Conservation (phyloP, 352 stramenopile genomes). For the Pythium periplocum region DNA sequence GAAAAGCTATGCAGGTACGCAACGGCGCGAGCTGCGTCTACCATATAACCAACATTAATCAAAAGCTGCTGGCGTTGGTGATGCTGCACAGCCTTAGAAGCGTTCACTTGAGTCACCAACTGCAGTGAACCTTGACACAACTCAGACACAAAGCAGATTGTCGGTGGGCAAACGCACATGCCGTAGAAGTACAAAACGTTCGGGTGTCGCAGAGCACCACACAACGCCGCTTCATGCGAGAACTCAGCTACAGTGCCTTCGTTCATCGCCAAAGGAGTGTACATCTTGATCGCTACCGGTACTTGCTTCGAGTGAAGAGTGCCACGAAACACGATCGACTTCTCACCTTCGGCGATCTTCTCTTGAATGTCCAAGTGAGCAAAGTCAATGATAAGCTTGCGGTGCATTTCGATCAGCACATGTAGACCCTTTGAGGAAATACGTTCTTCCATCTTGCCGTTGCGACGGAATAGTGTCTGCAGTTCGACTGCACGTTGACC, state of each 20-base stretch:
- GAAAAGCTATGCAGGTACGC: conserved; percentile 75
- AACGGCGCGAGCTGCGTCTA: conserved; percentile 52
- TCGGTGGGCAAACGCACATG: conserved; percentile 66
- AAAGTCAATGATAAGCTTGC: conserved; percentile 76
- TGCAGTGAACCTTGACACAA: conserved; percentile 65
- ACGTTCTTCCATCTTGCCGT: conserved; percentile 16
- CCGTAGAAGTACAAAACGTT: conserved; percentile 50
- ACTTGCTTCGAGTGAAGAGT: conserved; percentile 19
- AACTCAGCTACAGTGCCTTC: conserved; percentile 54
- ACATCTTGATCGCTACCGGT: conserved; percentile 60
- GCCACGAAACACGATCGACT: conserved; percentile 44
- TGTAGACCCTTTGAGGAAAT: conserved; percentile 47
- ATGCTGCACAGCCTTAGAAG: conserved; percentile 4
- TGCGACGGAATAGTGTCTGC: conserved; percentile 35
- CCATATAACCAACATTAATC: conserved; percentile 58
- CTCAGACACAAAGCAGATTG: conserved; percentile 68
- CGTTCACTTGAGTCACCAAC: conserved; percentile 15
- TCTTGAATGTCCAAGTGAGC: conserved; percentile 49
- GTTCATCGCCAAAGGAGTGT: conserved; percentile 42
- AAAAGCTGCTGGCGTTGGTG: conserved; percentile 37
- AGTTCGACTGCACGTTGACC: conserved; percentile 46
- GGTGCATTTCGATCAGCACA: conserved; percentile 66
- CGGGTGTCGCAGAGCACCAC: conserved; percentile 38
- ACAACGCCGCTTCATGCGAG: conserved; percentile 49
- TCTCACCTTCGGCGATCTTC: conserved; percentile 42